A percentile compares a stretch with the other conserved stretches of the same genome.
Evolutionary conservation across 768 basidiomycete genomes (phyloP).

Genomic region (Saitozyma podzolica): DNA sequence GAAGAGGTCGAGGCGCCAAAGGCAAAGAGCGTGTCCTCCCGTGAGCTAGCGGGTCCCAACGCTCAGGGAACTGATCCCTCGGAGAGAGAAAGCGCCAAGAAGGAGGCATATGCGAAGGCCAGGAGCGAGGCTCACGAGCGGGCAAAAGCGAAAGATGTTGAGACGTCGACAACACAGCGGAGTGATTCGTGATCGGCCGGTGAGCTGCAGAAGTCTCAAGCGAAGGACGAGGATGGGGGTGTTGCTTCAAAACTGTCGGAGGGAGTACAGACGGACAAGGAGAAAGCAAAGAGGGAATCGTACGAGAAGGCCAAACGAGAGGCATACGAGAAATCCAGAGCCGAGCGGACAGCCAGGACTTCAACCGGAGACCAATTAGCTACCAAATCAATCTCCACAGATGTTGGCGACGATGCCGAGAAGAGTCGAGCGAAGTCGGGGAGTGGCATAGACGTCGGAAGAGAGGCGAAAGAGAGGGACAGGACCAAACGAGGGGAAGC

Average conservation of each 20-base stretch:
- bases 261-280: not conserved
- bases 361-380: not conserved
- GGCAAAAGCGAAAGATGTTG: not conserved
- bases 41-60: not conserved
- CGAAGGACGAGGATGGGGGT: not conserved
- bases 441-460: too few species aligned
- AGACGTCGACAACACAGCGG: not conserved
- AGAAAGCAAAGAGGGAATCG: not conserved
- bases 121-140: not conserved
- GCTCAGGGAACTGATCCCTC: not conserved
- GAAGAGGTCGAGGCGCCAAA: too few species aligned
- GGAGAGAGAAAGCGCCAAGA: not conserved
- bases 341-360: not conserved
- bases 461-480: too few species aligned
- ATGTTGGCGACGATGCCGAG: not conserved
- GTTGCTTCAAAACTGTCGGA: not conserved
- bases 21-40: too few species aligned
- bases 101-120: not conserved
- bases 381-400: not conserved
- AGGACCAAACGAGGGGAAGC: too few species aligned
- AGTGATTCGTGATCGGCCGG: too few species aligned
- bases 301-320: conserved; percentile 6
- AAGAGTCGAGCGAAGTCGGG: too few species aligned
- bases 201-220: not conserved
- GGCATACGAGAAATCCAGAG: conserved; percentile 3